Percentiles rank a stretch among this genome's conserved stretches.
phyloP scores from a whole-genome alignment of 257 asterid species.

The Avicennia marina region DNA sequence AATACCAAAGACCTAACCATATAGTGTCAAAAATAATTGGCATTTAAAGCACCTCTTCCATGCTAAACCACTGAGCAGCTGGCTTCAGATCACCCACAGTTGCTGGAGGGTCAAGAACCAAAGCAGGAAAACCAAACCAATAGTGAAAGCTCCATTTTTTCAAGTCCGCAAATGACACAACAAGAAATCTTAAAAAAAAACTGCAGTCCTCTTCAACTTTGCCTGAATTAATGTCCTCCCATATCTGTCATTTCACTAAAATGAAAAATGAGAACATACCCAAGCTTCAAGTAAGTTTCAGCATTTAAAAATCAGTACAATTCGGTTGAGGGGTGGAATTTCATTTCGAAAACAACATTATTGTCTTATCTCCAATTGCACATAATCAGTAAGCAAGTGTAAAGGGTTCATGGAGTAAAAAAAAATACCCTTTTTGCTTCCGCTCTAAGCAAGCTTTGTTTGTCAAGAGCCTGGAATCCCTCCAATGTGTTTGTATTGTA shows the following conservation, averaged over 20 bases:
- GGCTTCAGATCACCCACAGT: conserved; percentile 58
- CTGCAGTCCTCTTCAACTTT: conserved; percentile 74
- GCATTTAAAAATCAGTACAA: neutral
- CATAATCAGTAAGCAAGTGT: neutral
- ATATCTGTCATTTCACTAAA: conserved; percentile 49
- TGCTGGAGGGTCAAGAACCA: conserved; percentile 87
- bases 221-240: conserved; percentile 81
- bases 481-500: conserved; percentile 86
- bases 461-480: conserved; percentile 73
- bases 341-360: neutral
- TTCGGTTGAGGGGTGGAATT: neutral
- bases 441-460: conserved; percentile 50
- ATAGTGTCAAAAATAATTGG: conserved; percentile 18
- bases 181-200: conserved; percentile 73
- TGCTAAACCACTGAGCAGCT: conserved; percentile 69
- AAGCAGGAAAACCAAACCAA: conserved; percentile 96
- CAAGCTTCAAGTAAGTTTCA: neutral
- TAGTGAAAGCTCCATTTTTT: conserved; percentile 87
- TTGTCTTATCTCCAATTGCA: neutral
- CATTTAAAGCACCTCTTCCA: conserved; percentile 52
- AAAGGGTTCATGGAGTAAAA: neutral
- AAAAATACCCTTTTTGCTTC: conserved; percentile 73
- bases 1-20: conserved; percentile 1
- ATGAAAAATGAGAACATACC: conserved; percentile 14
- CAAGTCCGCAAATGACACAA: conserved; percentile 93